Base-by-base conservation (phyloP, 2,329 filamentous ascomycete species). In the Myriosclerotinia duriaeana region DNA sequence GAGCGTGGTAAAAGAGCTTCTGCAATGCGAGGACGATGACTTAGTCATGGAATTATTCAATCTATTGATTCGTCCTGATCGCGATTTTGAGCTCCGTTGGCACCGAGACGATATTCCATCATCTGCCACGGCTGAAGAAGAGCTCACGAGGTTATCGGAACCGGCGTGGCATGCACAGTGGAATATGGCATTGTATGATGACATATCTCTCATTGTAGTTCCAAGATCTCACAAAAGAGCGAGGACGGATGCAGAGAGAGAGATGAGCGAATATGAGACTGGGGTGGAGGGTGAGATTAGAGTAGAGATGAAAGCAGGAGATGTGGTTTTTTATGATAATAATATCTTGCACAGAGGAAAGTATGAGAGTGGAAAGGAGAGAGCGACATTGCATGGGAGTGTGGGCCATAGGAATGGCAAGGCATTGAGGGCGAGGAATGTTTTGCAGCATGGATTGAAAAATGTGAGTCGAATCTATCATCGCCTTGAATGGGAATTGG, bases 11-110 rank as follows among this genome's bases (percentile, higher is more conserved):
- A 85, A 84, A 70, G 84, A 87, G 74, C 79, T 96, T 2, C 80
- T 96, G 50, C 66, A 78, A 64, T 80, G 79, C 66, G 70, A 71
- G 22, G 84, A 87, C 44, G 85, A 89, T 6, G 81, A 88, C 1
- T 80, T 97, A 30, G 89, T 94, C 50, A 91, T 96, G 87, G 93
- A 96, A 78, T 80, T 97, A 22, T 93, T 92, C 79, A 97, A 97
- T 76, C 83, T 96, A 78, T 87, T 96, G 9, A 87, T 96, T 17
- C 82, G 89, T 6, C 92, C 92, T 0, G 86, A 87, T 50, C 72
- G 75, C 3, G 86, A 89, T 71, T 96, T 94, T 73, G 86, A 86
- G 73, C 82, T 97, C 60, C 81, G 89, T 59, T 96, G 93, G 93
- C 93, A 97, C 76, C 82, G 93, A 42, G 93, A 97, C 75, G 92